Evolutionary conservation across 768 basidiomycete genomes (phyloP).

Genomic region (Astraeus odoratus): DNA sequence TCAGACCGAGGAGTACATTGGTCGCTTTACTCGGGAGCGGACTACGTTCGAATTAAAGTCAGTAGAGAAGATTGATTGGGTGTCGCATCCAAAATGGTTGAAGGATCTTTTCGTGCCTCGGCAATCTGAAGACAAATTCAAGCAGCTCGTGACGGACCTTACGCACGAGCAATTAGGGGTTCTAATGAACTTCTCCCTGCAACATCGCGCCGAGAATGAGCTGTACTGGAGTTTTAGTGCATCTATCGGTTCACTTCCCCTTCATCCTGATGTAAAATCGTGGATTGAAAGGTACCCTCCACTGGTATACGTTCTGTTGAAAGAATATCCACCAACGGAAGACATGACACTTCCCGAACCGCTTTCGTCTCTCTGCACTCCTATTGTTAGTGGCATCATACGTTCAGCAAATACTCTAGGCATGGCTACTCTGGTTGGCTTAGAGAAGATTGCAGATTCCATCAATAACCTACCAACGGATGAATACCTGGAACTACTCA

Average conservation of each 20-base stretch:
- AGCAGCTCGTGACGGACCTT: constrained; percentile 16
- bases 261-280: constrained; percentile 25
- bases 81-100: constrained; percentile 26
- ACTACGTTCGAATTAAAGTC: constrained; percentile 36
- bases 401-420: constrained; percentile 48
- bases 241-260: constrained; percentile 22
- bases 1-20: constrained; percentile 39
- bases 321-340: constrained; percentile 39
- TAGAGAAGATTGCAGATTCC: constrained; percentile 47
- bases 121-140: constrained; percentile 12
- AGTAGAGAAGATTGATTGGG: constrained; percentile 36
- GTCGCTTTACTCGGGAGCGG: constrained; percentile 39
- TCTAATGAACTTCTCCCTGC: constrained; percentile 22
- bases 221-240: constrained; percentile 45
- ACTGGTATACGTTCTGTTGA: constrained; percentile 48
- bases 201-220: constrained; percentile 50
- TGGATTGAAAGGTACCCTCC: constrained; percentile 49
- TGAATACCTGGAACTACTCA: constrained; percentile 47
- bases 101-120: constrained; percentile 27
- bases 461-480: constrained; percentile 34
- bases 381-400: constrained; percentile 42
- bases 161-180: constrained; percentile 13
- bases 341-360: constrained; percentile 28
- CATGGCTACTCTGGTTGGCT: constrained; percentile 49
- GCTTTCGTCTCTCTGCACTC: constrained; percentile 16